A percentile compares a stretch with the other conserved stretches of the same genome.
phyloP scores from a whole-genome alignment of 1,284 basidiomycete genomes.

The Cutaneotrichosporon sp. region DNA sequence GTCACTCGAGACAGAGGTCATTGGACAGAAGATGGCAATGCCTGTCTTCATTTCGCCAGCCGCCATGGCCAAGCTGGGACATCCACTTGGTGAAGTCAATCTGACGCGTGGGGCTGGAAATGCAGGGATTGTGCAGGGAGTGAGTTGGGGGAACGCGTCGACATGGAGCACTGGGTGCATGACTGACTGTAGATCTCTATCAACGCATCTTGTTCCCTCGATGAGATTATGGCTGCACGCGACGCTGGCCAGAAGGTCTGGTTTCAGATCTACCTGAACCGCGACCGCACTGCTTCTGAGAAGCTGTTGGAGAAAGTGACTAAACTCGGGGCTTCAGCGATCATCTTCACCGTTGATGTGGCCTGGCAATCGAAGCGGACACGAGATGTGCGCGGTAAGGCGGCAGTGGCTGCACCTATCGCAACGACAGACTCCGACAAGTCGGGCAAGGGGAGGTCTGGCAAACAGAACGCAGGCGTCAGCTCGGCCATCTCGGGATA shows the following conservation, averaged over 20 bases:
- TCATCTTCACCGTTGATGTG: slow-evolving; percentile 91
- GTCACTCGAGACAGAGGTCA: slow-evolving; percentile 53
- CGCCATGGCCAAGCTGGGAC: slow-evolving; percentile 83
- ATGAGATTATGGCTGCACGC: slow-evolving; percentile 50
- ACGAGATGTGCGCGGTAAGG: slow-evolving; percentile 57
- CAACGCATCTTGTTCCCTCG: slow-evolving; percentile 71
- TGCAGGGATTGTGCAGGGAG: slow-evolving; percentile 76
- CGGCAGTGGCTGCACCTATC: slow-evolving; percentile 18
- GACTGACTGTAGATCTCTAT: slow-evolving; percentile 57
- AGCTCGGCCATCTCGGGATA: slow-evolving; percentile 52
- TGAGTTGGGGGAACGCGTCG: slow-evolving; percentile 28
- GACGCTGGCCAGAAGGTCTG: slow-evolving; percentile 65
- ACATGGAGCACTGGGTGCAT: background rate
- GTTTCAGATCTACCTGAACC: slow-evolving; percentile 80
- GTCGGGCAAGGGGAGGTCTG: background rate
- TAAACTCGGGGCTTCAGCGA: slow-evolving; percentile 55
- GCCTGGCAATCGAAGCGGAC: slow-evolving; percentile 83
- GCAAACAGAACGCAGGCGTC: slow-evolving; percentile 26
- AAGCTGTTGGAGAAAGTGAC: slow-evolving; percentile 56
- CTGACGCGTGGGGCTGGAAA: slow-evolving; percentile 69
- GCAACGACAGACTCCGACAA: background rate
- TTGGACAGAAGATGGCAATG: slow-evolving; percentile 65
- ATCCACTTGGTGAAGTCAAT: slow-evolving; percentile 81
- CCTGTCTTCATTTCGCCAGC: slow-evolving; percentile 80
- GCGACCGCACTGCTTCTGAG: slow-evolving; percentile 63